These are phyloP conservation scores for Aspergillus oerlinghausenensis DNA, from an alignment of 2,329 filamentous ascomycete species.

Conservation along the genomic window DNA sequence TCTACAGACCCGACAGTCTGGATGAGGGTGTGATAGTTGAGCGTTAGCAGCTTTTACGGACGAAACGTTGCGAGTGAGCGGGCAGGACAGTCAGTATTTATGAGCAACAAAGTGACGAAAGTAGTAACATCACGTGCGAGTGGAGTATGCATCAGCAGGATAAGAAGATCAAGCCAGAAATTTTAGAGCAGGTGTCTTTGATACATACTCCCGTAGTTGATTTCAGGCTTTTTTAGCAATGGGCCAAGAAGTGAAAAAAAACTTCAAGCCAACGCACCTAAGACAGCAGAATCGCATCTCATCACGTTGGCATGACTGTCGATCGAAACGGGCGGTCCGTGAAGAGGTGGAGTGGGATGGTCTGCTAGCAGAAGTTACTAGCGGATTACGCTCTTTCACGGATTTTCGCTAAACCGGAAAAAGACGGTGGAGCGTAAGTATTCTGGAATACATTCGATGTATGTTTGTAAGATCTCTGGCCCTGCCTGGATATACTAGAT, in stretches of 20 bases:
- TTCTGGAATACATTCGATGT: not conserved
- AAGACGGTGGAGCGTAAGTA: not conserved
- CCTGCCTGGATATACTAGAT: not conserved
- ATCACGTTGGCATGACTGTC: constrained; percentile 8
- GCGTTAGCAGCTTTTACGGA: constrained; percentile 16
- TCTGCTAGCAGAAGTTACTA: not conserved
- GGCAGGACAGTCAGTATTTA: not conserved
- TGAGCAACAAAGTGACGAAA: not conserved
- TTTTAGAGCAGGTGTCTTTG: not conserved
- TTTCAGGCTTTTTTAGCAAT: not conserved
- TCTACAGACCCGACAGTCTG: constrained; percentile 22
- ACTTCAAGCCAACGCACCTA: not conserved
- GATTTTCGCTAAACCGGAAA: too few relatives aligned
- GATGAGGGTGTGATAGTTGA: constrained; percentile 21
- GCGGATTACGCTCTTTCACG: not conserved
- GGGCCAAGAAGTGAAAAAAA: not conserved
- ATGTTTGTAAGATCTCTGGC: not conserved
- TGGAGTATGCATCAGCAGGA: not conserved
- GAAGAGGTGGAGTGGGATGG: constrained; percentile 1
- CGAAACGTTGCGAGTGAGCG: not conserved
- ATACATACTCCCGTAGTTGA: not conserved
- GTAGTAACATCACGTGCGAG: not conserved
- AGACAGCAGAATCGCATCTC: constrained; percentile 12
- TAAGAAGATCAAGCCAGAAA: not conserved
- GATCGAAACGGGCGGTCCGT: constrained; percentile 17